Percentiles rank a stretch among this genome's conserved stretches.
Conservation (phyloP, 2,329 filamentous ascomycete species). For the Colletotrichum sansevieriae region DNA sequence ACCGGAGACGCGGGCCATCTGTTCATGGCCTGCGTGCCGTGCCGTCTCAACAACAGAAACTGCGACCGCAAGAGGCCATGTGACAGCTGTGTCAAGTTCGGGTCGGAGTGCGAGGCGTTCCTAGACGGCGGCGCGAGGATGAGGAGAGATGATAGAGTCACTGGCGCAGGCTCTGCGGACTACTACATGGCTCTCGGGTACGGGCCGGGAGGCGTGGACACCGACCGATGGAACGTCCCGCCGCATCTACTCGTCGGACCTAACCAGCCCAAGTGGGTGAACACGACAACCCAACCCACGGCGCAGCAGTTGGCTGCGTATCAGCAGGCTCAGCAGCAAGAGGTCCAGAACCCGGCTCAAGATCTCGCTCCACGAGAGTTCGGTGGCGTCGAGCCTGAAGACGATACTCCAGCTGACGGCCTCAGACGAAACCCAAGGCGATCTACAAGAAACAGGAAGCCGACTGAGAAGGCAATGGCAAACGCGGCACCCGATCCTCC, state of each 20-base stretch:
- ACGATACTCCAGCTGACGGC: background rate
- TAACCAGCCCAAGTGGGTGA: slow-evolving; percentile 18
- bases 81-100: slow-evolving; percentile 49
- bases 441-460: background rate
- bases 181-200: slow-evolving; percentile 53
- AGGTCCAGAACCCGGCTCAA: too few relatives aligned
- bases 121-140: background rate
- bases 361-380: background rate
- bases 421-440: slow-evolving; percentile 4
- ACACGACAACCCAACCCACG: slow-evolving; percentile 38
- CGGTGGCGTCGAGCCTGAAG: background rate
- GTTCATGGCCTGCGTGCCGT: slow-evolving; percentile 31
- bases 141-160: slow-evolving; percentile 20
- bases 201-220: slow-evolving; percentile 47
- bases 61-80: slow-evolving; percentile 56
- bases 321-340: background rate
- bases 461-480: too few relatives aligned
- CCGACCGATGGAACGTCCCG: slow-evolving; percentile 26
- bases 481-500: too few relatives aligned
- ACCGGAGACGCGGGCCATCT: slow-evolving; percentile 1
- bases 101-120: slow-evolving; percentile 40
- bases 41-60: slow-evolving; percentile 2
- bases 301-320: slow-evolving; percentile 17
- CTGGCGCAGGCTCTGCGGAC: slow-evolving; percentile 45
- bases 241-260: slow-evolving; percentile 31